phyloP scores from a whole-genome alignment of 2,329 filamentous ascomycete species.

The Ceratocystis albifundus region DNA sequence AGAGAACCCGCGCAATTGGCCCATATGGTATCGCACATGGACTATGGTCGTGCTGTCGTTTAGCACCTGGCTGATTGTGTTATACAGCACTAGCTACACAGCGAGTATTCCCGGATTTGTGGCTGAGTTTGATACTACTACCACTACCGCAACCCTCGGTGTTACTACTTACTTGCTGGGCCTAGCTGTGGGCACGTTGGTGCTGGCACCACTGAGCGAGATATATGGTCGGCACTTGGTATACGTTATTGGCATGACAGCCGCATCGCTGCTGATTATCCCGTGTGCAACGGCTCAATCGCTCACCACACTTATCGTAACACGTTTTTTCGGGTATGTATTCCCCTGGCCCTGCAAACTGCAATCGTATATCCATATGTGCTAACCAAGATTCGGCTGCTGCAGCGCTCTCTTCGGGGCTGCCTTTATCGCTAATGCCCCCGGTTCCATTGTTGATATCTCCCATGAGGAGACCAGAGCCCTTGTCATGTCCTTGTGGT shows the following conservation, averaged over 20 bases:
- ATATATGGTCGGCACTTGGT: slow-evolving; percentile 58
- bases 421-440: slow-evolving; percentile 72
- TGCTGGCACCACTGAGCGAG: slow-evolving; percentile 64
- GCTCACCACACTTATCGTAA: slow-evolving; percentile 54
- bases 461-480: slow-evolving; percentile 69
- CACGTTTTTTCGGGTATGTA: slow-evolving; percentile 58
- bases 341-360: slow-evolving; percentile 6
- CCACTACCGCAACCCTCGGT: slow-evolving; percentile 58
- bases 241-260: slow-evolving; percentile 52
- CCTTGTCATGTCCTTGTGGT: slow-evolving; percentile 73
- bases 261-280: slow-evolving; percentile 58
- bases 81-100: slow-evolving; percentile 72
- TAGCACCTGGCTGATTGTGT: slow-evolving; percentile 43
- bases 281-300: slow-evolving; percentile 60
- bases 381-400: slow-evolving; percentile 21
- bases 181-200: slow-evolving; percentile 56
- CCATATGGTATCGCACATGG: slow-evolving; percentile 39
- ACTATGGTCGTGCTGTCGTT: slow-evolving; percentile 37
- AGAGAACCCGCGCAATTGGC: slow-evolving; percentile 58
- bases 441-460: slow-evolving; percentile 73
- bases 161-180: slow-evolving; percentile 70
- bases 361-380: slow-evolving; percentile 19
- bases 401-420: slow-evolving; percentile 54
- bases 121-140: slow-evolving; percentile 49
- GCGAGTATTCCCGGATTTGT: slow-evolving; percentile 58